Base-by-base conservation (phyloP, 2,329 filamentous ascomycete genomes). In the Monilinia aucupariae region DNA sequence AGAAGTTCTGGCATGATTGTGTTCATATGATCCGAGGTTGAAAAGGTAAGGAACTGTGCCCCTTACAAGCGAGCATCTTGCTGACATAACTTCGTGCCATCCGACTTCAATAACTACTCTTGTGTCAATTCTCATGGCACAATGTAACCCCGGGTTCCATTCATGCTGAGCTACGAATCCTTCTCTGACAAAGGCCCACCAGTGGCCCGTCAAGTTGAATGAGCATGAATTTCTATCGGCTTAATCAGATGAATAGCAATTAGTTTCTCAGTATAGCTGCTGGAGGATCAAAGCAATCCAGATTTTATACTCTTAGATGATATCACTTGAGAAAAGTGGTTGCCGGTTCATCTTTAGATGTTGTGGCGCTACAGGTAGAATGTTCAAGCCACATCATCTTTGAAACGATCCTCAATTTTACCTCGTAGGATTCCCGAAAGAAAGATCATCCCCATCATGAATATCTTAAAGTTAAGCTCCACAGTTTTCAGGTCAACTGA, bases 21-120 rank as follows among this genome's bases (percentile, higher is more conserved):
- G 2, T 47, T 17, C 15, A 41, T 47, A 12, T n/a, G 27, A 47
- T 22, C 13, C 12, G 10, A 5, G n/a, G 9, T 9, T 25, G n/a
- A 22, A 27, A 37, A 5, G n/a, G 25, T 17, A 25, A 5, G 12
- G 15, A 20, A 32, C 41, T 30, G 39, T 55, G 32, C 15, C 27
- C 27, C n/a, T 37, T n/a, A 47, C 39, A 27, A 34, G 54, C n/a
- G 3, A 8, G 2, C 20, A 9, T 54, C 30, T 34, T 5, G 9
- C 1, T 61, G 37, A 47, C 50, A 45, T 48, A 25, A 55, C 50
- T 55, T 61, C 49, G 55, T 55, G n/a, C 15, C 49, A 43, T 61
- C 59, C 17, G 30, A 27, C 25, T n/a, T n/a, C 13, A 30, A 9
- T 47, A 54, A 41, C 3, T 8, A 43, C 3, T 37, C n/a, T 34